These are phyloP conservation scores for Cercospora brassicicola DNA, from an alignment of 2,329 filamentous ascomycete species.

Conservation along the genomic window DNA sequence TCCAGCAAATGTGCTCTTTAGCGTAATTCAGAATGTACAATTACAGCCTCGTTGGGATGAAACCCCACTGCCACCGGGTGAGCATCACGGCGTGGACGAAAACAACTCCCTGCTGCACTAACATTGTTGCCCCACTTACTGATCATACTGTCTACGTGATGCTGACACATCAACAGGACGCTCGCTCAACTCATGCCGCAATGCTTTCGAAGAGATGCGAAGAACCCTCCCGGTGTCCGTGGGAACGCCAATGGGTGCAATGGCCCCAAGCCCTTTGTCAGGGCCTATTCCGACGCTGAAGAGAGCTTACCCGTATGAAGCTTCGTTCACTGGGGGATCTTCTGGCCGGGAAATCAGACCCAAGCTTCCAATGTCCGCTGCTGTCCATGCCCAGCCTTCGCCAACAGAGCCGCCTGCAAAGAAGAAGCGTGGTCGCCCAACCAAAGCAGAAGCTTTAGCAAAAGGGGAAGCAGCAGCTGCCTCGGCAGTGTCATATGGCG, in stretches of 20 bases:
- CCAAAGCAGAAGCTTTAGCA: constrained; percentile 49
- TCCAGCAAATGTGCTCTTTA: constrained; percentile 46
- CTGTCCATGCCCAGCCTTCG: constrained; percentile 25
- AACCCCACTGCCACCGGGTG: constrained; percentile 53
- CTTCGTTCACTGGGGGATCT: constrained; percentile 29
- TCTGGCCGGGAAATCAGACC: constrained; percentile 48
- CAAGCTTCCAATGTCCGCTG: constrained; percentile 39
- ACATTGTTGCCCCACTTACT: neutral
- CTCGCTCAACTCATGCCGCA: constrained; percentile 37
- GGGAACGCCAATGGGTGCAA: constrained; percentile 24
- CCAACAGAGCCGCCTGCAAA: constrained; percentile 39
- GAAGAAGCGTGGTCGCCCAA: constrained; percentile 51
- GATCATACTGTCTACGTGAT: neutral
- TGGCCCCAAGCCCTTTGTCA: constrained; percentile 34
- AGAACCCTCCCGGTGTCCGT: constrained; percentile 28
- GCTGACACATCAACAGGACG: constrained; percentile 33
- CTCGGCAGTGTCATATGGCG: constrained; percentile 36
- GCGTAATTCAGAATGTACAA: constrained; percentile 46
- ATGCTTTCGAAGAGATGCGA: constrained; percentile 35
- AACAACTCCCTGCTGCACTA: neutral
- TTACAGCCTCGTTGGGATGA: constrained; percentile 52
- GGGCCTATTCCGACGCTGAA: constrained; percentile 31
- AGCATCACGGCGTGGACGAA: constrained; percentile 23
- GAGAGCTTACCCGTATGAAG: constrained; percentile 35
- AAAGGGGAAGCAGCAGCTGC: constrained; percentile 43